phyloP scores from a whole-genome alignment of 768 basidiomycete species.

The Hericium erinaceus region DNA sequence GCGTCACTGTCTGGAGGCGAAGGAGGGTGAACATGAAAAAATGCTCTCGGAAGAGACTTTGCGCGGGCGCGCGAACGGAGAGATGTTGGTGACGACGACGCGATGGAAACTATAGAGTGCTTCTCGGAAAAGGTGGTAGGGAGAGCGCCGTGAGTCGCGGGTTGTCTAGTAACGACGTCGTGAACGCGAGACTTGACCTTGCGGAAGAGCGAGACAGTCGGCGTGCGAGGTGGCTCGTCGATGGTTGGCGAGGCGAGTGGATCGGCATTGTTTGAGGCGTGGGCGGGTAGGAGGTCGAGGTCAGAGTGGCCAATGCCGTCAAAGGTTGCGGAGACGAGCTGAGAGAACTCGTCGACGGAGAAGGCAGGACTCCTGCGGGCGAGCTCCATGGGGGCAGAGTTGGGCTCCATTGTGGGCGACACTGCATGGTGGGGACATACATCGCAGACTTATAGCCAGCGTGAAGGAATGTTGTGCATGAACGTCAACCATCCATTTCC shows the following conservation, averaged over 20 bases:
- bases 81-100: not conserved
- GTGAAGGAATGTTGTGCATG: not conserved
- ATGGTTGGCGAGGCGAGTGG: not conserved
- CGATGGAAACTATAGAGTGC: not conserved
- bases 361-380: not conserved
- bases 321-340: conserved; percentile 10
- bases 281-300: not conserved
- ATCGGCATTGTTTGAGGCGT: not conserved
- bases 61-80: not conserved
- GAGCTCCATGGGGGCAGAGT: not conserved
- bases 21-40: not conserved
- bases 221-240: not conserved
- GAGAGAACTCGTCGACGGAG: conserved; percentile 9
- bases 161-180: not conserved
- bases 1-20: not conserved
- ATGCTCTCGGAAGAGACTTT: not conserved
- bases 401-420: no score
- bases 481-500: not conserved
- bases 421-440: not conserved
- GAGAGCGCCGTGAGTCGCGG: not conserved
- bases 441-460: not conserved
- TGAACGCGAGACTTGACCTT: conserved; percentile 1
- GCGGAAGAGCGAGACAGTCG: conserved; percentile 1
- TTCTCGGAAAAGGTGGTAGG: not conserved
- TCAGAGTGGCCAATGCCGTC: conserved; percentile 8